Base-by-base conservation (phyloP, 192 early-diverging fungal genomes). In the Phycomyces nitens region DNA sequence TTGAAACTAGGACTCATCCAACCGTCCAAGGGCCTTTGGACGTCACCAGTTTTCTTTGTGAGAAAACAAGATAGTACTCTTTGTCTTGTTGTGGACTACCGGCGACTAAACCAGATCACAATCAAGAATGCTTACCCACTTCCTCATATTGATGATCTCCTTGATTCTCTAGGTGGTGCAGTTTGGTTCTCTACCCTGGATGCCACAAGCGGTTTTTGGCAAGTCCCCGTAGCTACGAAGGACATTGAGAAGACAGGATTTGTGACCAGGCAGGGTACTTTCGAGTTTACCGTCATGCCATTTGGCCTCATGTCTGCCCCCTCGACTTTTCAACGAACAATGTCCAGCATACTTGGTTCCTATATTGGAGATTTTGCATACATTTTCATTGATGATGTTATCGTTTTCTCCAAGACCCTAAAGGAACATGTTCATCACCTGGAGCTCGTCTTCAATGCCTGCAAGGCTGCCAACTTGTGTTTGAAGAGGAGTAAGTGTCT, bases 301-400 rank as follows among this genome's bases (percentile, higher is more conserved):
- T 85, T 86, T 58, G 89, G 86, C 0, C 56, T 92, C 0, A 74
- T 71, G 22, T 86, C 85, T 62, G 79, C 80, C 0, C 87, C 84
- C 0, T 82, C 83, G 0, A 77, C 78, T 0, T 88, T 87, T 66
- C 77, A 79, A 62, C 42, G 26, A 1, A 58, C 80, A 9, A 82
- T 83, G 65, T 79, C 75, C 53, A 66, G 71, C 0, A 47, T 84
- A 5, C 63, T 87, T 16, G 39, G 52, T 0, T 65, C 71, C 9
- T 56, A 53, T 18, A 49, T 80, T 11, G 62, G 68, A 43, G 23
- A 65, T 47, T 72, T 65, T 12, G 42, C 69, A 10, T 42, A 58
- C 6, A 51, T 74, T 0, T 78, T 75, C 16, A 57, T 81, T 5
- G 74, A 76, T 29, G 74, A 76, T 59, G 73, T 78, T 18, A 34